Evolutionary conservation across 164 flowering plant species (phyloP).

Genomic region (Berberis thunbergii): DNA sequence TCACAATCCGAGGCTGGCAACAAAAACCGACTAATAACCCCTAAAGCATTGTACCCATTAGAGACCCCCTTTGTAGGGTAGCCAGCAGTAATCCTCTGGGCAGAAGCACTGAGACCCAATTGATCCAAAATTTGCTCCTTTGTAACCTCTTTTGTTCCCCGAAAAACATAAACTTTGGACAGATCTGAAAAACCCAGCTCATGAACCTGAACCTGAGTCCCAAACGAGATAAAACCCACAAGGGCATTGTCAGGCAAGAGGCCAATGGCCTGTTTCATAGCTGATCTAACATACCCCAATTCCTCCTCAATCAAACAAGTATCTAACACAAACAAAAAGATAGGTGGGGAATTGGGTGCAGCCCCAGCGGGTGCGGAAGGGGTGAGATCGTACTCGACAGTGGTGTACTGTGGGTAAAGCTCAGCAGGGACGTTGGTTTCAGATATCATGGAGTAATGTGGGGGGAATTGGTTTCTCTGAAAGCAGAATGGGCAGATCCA

Average conservation of each 20-base stretch:
- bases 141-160: slow-evolving; percentile 68
- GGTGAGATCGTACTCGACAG: slow-evolving; percentile 48
- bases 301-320: slow-evolving; percentile 92
- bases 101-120: slow-evolving; percentile 45
- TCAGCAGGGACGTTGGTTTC: slow-evolving; percentile 83
- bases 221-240: slow-evolving; percentile 81
- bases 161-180: slow-evolving; percentile 77
- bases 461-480: slow-evolving; percentile 84
- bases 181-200: slow-evolving; percentile 84
- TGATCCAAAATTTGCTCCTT: slow-evolving; percentile 94
- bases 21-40: slow-evolving; percentile 49
- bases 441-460: slow-evolving; percentile 51
- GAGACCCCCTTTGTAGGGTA: slow-evolving; percentile 25
- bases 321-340: slow-evolving; percentile 72
- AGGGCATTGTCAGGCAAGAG: slow-evolving; percentile 78
- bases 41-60: slow-evolving; percentile 29
- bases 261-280: slow-evolving; percentile 61
- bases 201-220: slow-evolving; percentile 96
- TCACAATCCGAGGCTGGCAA: slow-evolving; percentile 90
- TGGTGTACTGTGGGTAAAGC: slow-evolving; percentile 68
- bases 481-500: slow-evolving; percentile 96
- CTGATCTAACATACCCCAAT: slow-evolving; percentile 64
- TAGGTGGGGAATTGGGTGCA: slow-evolving; percentile 27
- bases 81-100: slow-evolving; percentile 26
- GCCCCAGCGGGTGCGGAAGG: slow-evolving; percentile 1